Evolutionary conservation across 805 yeast genomes (phyloP).

Genomic region (Starmera caribaea): DNA sequence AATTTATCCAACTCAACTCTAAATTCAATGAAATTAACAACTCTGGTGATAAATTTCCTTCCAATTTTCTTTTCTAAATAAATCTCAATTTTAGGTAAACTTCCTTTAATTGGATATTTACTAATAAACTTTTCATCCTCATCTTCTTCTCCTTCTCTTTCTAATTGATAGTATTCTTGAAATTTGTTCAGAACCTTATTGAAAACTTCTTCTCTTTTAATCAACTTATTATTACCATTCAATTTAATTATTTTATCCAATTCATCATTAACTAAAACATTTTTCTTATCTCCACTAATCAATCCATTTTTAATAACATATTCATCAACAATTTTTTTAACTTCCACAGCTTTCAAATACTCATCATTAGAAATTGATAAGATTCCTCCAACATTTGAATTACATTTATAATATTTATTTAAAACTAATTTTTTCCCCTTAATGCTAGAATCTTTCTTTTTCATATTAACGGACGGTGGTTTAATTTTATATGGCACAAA

Average conservation of each 20-base stretch:
- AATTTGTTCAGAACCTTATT: conserved; percentile 36
- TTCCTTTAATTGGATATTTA: conserved; percentile 45
- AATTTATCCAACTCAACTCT: conserved; percentile 54
- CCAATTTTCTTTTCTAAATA: conserved; percentile 73
- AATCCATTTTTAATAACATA: conserved; percentile 49
- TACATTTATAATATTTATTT: conserved; percentile 54
- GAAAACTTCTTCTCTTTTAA: conserved; percentile 26
- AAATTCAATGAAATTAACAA: conserved; percentile 61
- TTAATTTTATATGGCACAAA: conserved; percentile 54
- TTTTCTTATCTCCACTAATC: conserved; percentile 42
- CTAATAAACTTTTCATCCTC: conserved; percentile 22
- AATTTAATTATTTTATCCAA: conserved; percentile 34
- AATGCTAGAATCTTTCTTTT: conserved; percentile 15
- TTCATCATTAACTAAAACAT: conserved; percentile 44
- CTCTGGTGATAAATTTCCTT: conserved; percentile 66
- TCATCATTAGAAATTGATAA: conserved; percentile 35
- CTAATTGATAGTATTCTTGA: conserved; percentile 39
- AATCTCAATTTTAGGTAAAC: conserved; percentile 55
- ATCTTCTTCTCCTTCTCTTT: conserved; percentile 26
- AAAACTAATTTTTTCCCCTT: conserved; percentile 27
- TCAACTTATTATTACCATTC: conserved; percentile 11
- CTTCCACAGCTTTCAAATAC: conserved; percentile 43
- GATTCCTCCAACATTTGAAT: conserved; percentile 30
- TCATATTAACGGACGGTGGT: conserved; percentile 11
- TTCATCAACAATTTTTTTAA: conserved; percentile 39